Conservation (phyloP, 371 early-diverging fungal species). For the Mortierella sp. region DNA sequence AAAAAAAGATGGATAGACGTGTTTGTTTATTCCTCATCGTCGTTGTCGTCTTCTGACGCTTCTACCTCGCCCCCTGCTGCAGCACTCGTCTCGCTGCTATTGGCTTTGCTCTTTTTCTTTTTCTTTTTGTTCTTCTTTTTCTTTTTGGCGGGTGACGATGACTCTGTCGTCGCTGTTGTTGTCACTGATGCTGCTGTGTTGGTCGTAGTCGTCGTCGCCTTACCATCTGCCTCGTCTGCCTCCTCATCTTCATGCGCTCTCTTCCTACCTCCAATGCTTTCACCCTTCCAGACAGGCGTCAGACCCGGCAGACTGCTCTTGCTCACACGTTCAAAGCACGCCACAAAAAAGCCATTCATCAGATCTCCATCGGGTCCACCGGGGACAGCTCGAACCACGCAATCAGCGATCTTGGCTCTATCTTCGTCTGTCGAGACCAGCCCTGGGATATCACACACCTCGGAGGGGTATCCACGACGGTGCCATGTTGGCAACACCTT, state of each 20-base stretch:
- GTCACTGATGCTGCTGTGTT: background rate
- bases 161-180: background rate
- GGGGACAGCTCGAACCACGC: conserved; percentile 79
- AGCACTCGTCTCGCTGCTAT: background rate
- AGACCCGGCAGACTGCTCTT: conserved; percentile 48
- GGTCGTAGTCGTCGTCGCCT: background rate
- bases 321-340: conserved; percentile 77
- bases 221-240: background rate
- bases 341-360: conserved; percentile 92
- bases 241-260: conserved; percentile 17
- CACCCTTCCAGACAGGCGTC: conserved; percentile 45
- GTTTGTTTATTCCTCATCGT: conserved; percentile 8
- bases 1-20: too few relatives aligned
- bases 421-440: conserved; percentile 49
- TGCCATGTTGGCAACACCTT: conserved; percentile 83
- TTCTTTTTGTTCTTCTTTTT: conserved; percentile 58
- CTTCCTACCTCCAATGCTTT: conserved; percentile 25
- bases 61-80: background rate
- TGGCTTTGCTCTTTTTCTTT: conserved; percentile 25
- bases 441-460: conserved; percentile 59
- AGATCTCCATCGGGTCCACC: conserved; percentile 67
- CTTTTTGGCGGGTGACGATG: conserved; percentile 2
- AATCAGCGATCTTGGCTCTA: conserved; percentile 63
- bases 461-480: conserved; percentile 74
- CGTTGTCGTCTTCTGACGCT: conserved; percentile 25